Base-by-base conservation (phyloP, 2,329 filamentous ascomycete genomes). In the Phyllosticta ampelicida region DNA sequence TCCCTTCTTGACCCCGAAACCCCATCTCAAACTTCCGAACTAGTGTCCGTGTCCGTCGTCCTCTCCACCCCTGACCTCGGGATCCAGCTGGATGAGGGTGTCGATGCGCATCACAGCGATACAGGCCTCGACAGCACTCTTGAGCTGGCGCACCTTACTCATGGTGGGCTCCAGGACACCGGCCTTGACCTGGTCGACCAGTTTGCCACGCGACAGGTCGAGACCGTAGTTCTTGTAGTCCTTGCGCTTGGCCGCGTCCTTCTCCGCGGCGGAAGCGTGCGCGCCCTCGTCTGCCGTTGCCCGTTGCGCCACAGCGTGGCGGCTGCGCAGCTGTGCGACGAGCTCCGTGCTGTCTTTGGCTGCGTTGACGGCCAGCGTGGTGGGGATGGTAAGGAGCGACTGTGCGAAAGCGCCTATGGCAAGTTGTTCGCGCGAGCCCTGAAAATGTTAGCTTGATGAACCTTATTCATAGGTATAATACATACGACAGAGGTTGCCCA, bases 31-130 rank as follows among this genome's bases (percentile, higher is more conserved):
- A 2, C 13, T 9, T 26, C 23, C 0, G 11, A 1, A 53, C 62
- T 69, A 94, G 77, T 95, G 90, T 57, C 86, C 90, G 75, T 95
- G 89, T 59, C 89, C 90, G 68, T 94, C 89, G 75, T 95, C 87
- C 65, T 83, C 83, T 68, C 85, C 82, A 48, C 77, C 79, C 70
- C 82, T 80, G 78, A 86, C 82, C 78, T 96, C 90, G 18, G 91
- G 91, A 79, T 99, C 94, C 74, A 99, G 78, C 80, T 95, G 95
- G 77, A 99, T 97, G 75, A 99, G 80, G 64, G 94, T 97, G 78
- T 99, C 94, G 71, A 99, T 99, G 69, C 94, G 84, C 94, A 99
- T 97, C 73, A 99, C 97, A 70, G 90, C 89, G 74, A 99, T 95
- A 75, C 94, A 97, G 58, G 94, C 94, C 78, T 99, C 94, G 54